Percentiles rank a stretch among this genome's conserved stretches.
Conservation (phyloP, 2,329 filamentous ascomycete species). For the Penicillium palitans region DNA sequence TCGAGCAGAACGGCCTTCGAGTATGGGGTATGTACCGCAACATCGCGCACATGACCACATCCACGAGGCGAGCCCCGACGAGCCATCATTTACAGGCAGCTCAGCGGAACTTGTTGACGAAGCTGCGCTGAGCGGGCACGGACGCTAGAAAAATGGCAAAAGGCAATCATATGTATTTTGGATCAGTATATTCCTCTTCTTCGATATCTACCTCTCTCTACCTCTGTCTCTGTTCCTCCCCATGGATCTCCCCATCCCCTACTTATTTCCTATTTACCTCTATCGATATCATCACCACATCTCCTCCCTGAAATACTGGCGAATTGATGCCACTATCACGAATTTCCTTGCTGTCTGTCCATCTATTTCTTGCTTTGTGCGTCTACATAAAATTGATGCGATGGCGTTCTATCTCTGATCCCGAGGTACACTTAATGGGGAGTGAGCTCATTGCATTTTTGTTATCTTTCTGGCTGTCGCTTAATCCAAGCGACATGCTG, state of each 20-base stretch:
- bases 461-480: background rate
- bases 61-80: constrained; percentile 42
- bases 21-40: constrained; percentile 52
- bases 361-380: background rate
- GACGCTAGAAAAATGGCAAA: constrained; percentile 3
- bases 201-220: constrained; percentile 5
- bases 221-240: background rate
- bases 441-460: constrained; percentile 4
- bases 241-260: background rate
- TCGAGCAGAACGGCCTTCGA: constrained; percentile 45
- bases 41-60: constrained; percentile 52
- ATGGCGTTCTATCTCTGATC: constrained; percentile 9
- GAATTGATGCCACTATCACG: constrained; percentile 21
- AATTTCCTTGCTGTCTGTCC: constrained; percentile 21
- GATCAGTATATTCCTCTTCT: constrained; percentile 8
- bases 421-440: constrained; percentile 11
- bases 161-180: background rate
- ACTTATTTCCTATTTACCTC: constrained; percentile 2
- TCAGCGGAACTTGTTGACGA: constrained; percentile 48
- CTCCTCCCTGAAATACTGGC: constrained; percentile 9
- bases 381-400: constrained; percentile 11
- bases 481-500: background rate
- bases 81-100: constrained; percentile 43
- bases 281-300: constrained; percentile 2
- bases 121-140: constrained; percentile 21